Percentiles rank a stretch among this genome's conserved stretches.
Evolutionary conservation across 108 stramenopile species (phyloP).

Genomic region (Schizochytrium sp.): DNA sequence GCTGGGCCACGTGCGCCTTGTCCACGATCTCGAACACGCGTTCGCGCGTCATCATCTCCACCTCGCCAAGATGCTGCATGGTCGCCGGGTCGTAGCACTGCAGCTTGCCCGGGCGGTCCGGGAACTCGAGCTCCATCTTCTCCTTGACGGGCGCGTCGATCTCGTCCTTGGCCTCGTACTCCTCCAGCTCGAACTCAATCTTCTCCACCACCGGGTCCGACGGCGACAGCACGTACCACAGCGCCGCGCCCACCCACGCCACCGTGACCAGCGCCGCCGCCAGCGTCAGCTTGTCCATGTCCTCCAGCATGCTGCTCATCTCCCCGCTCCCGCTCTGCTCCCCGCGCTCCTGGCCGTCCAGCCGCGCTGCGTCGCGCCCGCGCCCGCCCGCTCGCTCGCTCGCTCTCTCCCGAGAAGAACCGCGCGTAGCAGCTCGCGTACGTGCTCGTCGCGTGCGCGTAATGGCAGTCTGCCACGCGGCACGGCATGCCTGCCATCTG

Average conservation of each 20-base stretch:
- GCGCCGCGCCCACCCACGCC: not conserved
- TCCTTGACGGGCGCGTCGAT: not conserved
- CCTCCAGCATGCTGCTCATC: not conserved
- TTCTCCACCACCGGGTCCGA: not conserved
- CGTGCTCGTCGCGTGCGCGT: no score
- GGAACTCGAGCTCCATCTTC: constrained; percentile 33
- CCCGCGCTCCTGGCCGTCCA: no score
- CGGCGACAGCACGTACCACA: not conserved
- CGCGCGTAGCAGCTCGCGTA: no score
- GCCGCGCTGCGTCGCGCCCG: no score
- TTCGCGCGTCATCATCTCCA: constrained; percentile 62
- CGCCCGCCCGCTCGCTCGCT: no score
- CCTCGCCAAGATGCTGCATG: constrained; percentile 63
- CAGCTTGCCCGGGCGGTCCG: constrained; percentile 53
- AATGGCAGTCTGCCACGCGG: no score
- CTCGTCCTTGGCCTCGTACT: not conserved
- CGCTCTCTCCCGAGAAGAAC: no score
- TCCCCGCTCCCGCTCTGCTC: no score
- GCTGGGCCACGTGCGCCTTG: constrained; percentile 74
- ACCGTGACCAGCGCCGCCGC: not conserved
- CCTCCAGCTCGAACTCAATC: not conserved
- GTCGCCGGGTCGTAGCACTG: constrained; percentile 89
- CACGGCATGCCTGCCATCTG: no score
- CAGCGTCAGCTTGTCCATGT: not conserved
- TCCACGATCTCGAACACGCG: constrained; percentile 63